Evolutionary conservation across 257 asterid species (phyloP), one percentile per base, ranked within the genome.

Genomic region (Solanum etuberosum): DNA sequence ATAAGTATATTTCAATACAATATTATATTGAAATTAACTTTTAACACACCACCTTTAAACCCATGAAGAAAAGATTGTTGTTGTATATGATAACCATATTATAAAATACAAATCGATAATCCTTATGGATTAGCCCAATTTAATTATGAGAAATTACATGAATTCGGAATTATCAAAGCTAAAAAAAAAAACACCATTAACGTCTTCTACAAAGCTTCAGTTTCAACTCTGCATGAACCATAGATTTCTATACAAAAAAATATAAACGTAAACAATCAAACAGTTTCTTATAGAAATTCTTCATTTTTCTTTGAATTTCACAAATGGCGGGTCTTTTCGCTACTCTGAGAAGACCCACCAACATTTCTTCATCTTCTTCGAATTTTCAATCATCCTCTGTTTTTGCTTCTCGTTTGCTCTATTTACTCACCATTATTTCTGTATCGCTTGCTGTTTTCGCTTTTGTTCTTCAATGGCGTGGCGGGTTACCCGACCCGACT

Each of bases 401-500:
- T 43, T 89, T 72, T 32, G 84, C 43, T 63, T 74, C 90, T 5
- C 84, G 85, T 32, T 87, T 94, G 13, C 83, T 96, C 34, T 90
- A 93, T 73, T 92, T 94, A 31, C 94, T 96, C 25, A 92, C 98
- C 40, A 16, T 94, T 59, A 93, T 96, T 77, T 94, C 93, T 2
- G 87, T 94, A 67, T 88, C 95, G 12, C 98, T 96, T 18, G 97
- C 99, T 23, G 43, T 90, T 48, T 93, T 94, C 85, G 98, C 98
- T 13, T 96, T 93, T 86, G 25, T 93, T 87, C 96, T 96, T 48
- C 99, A 94, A 91, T 96, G 99, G 99, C 94, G 94, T 16, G 98
- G 97, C 51, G 96, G 97, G 38, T 89, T 96, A 72, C 93, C 93
- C 46, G 94, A 94, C 90, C 95, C 94, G 84, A 87, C 85, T 59